Conservation (phyloP, 768 basidiomycete genomes). For the Tephrocybe sp. region DNA sequence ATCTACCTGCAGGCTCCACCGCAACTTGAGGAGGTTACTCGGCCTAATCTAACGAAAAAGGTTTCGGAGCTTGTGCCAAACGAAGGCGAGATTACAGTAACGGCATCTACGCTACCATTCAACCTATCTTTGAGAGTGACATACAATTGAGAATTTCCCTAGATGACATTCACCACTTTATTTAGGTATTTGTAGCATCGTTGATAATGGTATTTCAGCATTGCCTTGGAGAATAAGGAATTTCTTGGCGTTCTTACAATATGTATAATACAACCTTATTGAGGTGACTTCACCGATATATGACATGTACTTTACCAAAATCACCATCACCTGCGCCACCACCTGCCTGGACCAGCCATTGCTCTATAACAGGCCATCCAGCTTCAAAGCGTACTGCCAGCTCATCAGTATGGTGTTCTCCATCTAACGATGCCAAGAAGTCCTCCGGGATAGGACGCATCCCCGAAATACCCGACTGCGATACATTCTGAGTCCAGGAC, state of each 20-base stretch:
- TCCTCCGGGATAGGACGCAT: slow-evolving; percentile 51
- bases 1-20: slow-evolving; percentile 95
- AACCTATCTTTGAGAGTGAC: slow-evolving; percentile 67
- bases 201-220: too few species aligned
- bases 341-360: slow-evolving; percentile 65
- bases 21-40: slow-evolving; percentile 83
- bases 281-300: slow-evolving; percentile 73
- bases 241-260: neutral
- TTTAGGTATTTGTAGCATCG: too few species aligned
- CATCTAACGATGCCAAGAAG: slow-evolving; percentile 68
- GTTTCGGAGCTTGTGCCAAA: slow-evolving; percentile 77
- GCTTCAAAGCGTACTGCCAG: slow-evolving; percentile 79
- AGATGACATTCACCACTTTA: too few species aligned
- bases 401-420: slow-evolving; percentile 92
- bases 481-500: slow-evolving; percentile 19
- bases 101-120: slow-evolving; percentile 88
- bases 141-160: slow-evolving; percentile 35
- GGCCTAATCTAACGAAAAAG: slow-evolving; percentile 88
- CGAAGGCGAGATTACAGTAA: slow-evolving; percentile 83
- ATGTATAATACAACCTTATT: neutral
- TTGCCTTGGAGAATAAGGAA: too few species aligned
- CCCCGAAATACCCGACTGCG: slow-evolving; percentile 16
- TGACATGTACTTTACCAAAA: slow-evolving; percentile 74
- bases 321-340: slow-evolving; percentile 63
- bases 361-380: slow-evolving; percentile 80